A percentile compares a stretch with the other conserved stretches of the same genome.
Conservation (phyloP, 1,284 basidiomycete species). For the Inonotus obliquus region DNA sequence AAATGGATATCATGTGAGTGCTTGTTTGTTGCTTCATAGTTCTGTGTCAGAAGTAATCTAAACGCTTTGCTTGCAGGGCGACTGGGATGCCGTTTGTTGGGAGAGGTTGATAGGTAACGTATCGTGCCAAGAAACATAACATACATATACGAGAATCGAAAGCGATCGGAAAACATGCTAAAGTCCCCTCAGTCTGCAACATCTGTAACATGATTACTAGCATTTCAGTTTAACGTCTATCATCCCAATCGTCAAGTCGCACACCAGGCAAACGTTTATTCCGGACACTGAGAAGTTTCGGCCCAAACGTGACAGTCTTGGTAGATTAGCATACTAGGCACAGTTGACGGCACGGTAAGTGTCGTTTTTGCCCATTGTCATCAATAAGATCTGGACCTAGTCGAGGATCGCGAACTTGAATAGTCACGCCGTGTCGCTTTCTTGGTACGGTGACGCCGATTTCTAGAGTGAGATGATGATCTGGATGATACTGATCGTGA, state of each 20-base stretch:
- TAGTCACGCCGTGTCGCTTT: neutral
- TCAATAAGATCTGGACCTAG: neutral
- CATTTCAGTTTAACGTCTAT: neutral
- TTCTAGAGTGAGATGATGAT: neutral
- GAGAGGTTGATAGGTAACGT: constrained; percentile 42
- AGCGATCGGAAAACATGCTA: too few species aligned
- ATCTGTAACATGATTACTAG: too few species aligned
- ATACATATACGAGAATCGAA: neutral
- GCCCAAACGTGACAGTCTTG: too few species aligned
- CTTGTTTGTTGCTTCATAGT: neutral
- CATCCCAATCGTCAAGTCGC: neutral
- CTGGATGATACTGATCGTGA: constrained; percentile 1
- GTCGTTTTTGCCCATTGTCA: too few species aligned
- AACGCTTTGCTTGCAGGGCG: constrained; percentile 36
- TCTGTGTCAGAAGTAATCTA: neutral
- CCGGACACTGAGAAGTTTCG: too few species aligned
- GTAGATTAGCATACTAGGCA: too few species aligned
- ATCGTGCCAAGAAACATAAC: neutral
- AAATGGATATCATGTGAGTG: constrained; percentile 70
- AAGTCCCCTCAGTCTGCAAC: too few species aligned
- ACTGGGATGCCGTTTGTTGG: constrained; percentile 58
- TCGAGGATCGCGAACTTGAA: neutral
- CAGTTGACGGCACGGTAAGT: too few species aligned
- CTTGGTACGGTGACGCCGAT: neutral
- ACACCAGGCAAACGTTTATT: too few species aligned